phyloP scores from a whole-genome alignment of 2,329 filamentous ascomycete genomes.

The Ilyonectria sp. region DNA sequence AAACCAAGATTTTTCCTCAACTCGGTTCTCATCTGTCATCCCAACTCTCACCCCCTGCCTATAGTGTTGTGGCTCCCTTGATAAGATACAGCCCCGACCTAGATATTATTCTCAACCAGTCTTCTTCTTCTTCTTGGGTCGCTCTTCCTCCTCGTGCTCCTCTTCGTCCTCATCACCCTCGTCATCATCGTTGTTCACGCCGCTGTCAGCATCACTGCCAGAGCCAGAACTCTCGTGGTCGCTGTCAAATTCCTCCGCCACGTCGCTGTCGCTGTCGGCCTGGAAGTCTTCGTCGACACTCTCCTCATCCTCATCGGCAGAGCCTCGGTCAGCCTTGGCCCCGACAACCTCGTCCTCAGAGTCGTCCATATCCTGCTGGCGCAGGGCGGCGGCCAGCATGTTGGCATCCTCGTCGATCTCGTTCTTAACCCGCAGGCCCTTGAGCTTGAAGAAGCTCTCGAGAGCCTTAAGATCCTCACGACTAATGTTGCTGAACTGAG shows the following conservation, averaged over 20 bases:
- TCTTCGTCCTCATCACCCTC: slow-evolving; percentile 60
- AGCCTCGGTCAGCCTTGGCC: slow-evolving; percentile 83
- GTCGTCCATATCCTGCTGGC: slow-evolving; percentile 85
- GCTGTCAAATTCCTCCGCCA: slow-evolving; percentile 96
- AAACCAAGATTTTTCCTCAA: slow-evolving; percentile 37
- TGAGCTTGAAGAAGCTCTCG: slow-evolving; percentile 98
- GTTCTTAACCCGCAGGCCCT: slow-evolving; percentile 96
- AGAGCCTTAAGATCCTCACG: slow-evolving; percentile 96
- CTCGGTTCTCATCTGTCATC: slow-evolving; percentile 20
- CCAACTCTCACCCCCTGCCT: slow-evolving; percentile 9
- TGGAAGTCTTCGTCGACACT: slow-evolving; percentile 97
- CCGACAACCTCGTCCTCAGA: slow-evolving; percentile 87
- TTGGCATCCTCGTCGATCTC: slow-evolving; percentile 97
- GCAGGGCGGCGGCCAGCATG: slow-evolving; percentile 83
- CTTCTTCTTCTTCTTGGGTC: slow-evolving; percentile 67
- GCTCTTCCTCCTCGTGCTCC: slow-evolving; percentile 59
- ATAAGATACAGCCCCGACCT: not conserved
- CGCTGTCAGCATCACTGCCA: slow-evolving; percentile 71
- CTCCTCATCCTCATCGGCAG: slow-evolving; percentile 96
- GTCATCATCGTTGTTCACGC: slow-evolving; percentile 62
- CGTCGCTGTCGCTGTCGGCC: slow-evolving; percentile 92
- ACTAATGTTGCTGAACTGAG: slow-evolving; percentile 99
- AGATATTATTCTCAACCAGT: slow-evolving; percentile 46
- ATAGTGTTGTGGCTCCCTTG: not conserved
- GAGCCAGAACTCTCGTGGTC: slow-evolving; percentile 88